Evolutionary conservation across 1,284 basidiomycete species (phyloP).

Genomic region (Fereydounia khargensis): DNA sequence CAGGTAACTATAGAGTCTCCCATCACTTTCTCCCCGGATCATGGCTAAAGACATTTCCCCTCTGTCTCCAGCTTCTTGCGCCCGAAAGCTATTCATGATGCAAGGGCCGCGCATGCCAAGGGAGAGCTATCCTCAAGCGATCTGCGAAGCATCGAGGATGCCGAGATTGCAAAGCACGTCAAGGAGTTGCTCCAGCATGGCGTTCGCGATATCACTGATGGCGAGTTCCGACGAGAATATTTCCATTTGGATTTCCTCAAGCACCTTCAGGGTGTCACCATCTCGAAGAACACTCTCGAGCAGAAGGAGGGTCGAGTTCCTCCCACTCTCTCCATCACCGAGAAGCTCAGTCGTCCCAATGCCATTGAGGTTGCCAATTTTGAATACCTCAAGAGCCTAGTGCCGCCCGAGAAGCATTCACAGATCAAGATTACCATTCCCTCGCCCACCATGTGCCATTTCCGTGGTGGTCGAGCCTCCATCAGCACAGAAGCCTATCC

Average conservation of each 20-base stretch:
- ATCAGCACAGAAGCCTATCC: constrained; percentile 63
- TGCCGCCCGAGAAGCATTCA: constrained; percentile 43
- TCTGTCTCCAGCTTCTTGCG: constrained; percentile 60
- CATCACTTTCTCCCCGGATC: neutral
- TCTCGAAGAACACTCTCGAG: constrained; percentile 41
- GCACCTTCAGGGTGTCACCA: constrained; percentile 32
- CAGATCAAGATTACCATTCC: constrained; percentile 73
- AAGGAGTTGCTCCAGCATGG: constrained; percentile 63
- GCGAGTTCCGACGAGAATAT: constrained; percentile 60
- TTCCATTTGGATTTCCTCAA: constrained; percentile 44
- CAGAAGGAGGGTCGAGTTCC: constrained; percentile 33
- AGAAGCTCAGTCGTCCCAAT: constrained; percentile 43
- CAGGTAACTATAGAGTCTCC: constrained; percentile 6
- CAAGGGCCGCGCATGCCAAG: constrained; percentile 60
- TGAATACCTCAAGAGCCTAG: constrained; percentile 48
- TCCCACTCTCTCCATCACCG: constrained; percentile 57
- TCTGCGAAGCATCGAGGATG: constrained; percentile 63
- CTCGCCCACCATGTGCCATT: constrained; percentile 61
- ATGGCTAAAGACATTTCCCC: no score
- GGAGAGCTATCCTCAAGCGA: constrained; percentile 60
- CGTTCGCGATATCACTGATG: constrained; percentile 66
- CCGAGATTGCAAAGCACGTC: constrained; percentile 64
- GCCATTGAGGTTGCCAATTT: constrained; percentile 57
- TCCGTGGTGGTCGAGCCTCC: constrained; percentile 34
- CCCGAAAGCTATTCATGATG: constrained; percentile 62